Base-by-base conservation (phyloP, 176 grass and related monocot species). In the Eragrostis nindensis region DNA sequence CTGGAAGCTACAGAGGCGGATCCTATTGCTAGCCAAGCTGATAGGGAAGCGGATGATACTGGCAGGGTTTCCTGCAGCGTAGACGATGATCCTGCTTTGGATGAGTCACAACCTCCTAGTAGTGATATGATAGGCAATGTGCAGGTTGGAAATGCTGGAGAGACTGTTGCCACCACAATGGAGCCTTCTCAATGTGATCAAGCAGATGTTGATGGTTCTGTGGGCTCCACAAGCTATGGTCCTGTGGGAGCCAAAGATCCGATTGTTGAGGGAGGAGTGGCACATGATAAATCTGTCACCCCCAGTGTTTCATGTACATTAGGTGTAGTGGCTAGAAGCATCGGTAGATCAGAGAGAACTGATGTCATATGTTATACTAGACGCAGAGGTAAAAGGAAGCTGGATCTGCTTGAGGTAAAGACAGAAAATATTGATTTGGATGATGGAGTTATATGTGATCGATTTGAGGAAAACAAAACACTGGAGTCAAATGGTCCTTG, bases 331-430 rank as follows among this genome's bases (percentile, higher is more conserved):
- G 74, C 81, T 84, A 68, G 86, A 81, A 85, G 80, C 45, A 73
- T 91, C 55, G 73, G 73, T 54, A 75, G 62, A 50, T 83, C 92
- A 68, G 57, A 64, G 27, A 94, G 92, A 85, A 70, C 52, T 29
- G 89, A 77, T 92, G 68, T 94, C 25, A 89, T 94, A 77, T 91
- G 85, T 70, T 94, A 94, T 89, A 84, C 85, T 70, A 94, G 92
- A 75, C 81, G 89, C 70, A 73, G 27, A 63, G 87, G 82, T 54
- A 91, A 94, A 87, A 87, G 84, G 80, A 92, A 89, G 50, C 14
- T 59, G 57, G 84, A 87, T 16, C 40, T 82, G 55, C 46, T 30
- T 42, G 73, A 78, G 15, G 46, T 78, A 44, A 63, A 83, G 50
- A 46, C 15, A 14, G 79, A 90, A 68, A 46, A 69, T 42, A 16